Evolutionary conservation across 306 rosid species (phyloP).

Genomic region (Potentilla sterilis): DNA sequence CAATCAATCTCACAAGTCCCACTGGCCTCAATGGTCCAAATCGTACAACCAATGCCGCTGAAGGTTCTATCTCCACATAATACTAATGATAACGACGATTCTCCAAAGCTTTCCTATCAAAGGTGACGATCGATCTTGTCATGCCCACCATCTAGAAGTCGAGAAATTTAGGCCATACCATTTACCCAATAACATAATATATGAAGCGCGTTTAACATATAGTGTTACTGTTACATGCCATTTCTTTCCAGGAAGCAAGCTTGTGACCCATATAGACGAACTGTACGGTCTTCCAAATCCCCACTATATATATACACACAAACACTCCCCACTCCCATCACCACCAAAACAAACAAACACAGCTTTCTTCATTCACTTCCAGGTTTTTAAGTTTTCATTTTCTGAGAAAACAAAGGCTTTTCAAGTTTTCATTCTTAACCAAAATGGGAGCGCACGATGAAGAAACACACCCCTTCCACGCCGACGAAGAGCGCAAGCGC

Average conservation of each 20-base stretch:
- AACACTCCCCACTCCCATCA: not conserved
- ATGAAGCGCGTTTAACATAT: not conserved
- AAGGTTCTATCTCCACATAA: not conserved
- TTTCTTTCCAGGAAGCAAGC: not conserved
- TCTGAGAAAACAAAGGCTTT: not conserved
- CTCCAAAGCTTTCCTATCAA: not conserved
- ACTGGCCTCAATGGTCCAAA: not conserved
- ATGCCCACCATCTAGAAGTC: slow-evolving; percentile 13
- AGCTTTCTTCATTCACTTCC: not conserved
- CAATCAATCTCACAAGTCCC: no score
- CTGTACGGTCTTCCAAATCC: not conserved
- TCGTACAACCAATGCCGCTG: not conserved
- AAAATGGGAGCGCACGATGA: slow-evolving; percentile 13
- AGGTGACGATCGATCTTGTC: not conserved
- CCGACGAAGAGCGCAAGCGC: slow-evolving; percentile 2
- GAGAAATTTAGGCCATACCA: not conserved
- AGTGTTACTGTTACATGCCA: not conserved
- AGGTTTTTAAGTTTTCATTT: not conserved
- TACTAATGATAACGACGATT: not conserved
- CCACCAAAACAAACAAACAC: not conserved
- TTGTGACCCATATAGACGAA: not conserved
- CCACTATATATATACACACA: not conserved
- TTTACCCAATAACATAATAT: not conserved
- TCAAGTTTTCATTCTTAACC: not conserved
- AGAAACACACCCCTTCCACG: not conserved